Evolutionary conservation across 768 basidiomycete genomes (phyloP).

Genomic region (Russula abietina): DNA sequence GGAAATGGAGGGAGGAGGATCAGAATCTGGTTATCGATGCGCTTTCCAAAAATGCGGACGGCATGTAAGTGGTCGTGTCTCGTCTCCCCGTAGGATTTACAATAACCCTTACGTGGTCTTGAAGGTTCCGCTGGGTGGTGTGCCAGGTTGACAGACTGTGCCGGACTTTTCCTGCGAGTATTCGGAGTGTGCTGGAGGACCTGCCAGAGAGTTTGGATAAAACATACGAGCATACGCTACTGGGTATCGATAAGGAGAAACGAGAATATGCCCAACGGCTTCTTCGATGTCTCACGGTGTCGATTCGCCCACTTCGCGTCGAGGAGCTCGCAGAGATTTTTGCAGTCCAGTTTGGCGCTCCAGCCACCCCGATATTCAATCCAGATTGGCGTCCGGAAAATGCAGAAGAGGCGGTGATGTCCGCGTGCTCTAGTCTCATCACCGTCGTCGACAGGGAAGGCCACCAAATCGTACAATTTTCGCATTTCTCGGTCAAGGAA

Average conservation of each 20-base stretch:
- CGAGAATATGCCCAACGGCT: neutral
- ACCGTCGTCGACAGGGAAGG: neutral
- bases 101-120: neutral
- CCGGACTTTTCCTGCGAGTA: neutral
- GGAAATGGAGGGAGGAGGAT: neutral
- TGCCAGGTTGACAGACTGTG: slow-evolving; percentile 4
- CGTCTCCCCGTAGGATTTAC: no score
- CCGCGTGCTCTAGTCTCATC: neutral
- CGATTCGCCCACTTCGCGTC: slow-evolving; percentile 4
- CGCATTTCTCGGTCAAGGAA: slow-evolving; percentile 17
- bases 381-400: neutral
- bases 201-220: neutral
- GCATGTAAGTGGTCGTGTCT: neutral
- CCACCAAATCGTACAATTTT: neutral
- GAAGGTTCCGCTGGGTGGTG: slow-evolving; percentile 8
- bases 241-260: neutral
- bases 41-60: slow-evolving; percentile 1
- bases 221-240: neutral
- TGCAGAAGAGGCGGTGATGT: neutral
- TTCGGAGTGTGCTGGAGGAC: neutral
- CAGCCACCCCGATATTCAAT: neutral
- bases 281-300: neutral
- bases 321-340: slow-evolving; percentile 12
- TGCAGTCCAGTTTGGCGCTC: neutral
- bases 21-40: neutral